Conservation (phyloP, 106 monocot species). For the Dioscorea alata region DNA sequence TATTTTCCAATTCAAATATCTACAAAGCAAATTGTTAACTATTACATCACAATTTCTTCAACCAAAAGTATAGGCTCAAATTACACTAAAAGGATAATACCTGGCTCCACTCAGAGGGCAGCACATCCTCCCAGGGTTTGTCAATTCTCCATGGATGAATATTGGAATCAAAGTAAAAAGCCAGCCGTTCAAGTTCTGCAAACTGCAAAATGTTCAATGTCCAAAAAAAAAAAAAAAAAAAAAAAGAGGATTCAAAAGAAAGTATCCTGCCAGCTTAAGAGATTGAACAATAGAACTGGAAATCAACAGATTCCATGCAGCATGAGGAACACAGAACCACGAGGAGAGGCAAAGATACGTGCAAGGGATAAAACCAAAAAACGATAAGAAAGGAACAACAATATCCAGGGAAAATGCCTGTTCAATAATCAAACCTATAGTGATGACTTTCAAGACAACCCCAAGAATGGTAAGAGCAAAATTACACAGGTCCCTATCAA, state of each 20-base stretch:
- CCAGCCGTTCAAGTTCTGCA: conserved; percentile 83
- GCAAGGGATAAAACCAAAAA: neutral
- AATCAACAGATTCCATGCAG: neutral
- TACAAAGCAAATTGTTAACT: conserved; percentile 12
- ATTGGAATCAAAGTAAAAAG: conserved; percentile 96
- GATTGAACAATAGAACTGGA: neutral
- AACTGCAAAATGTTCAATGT: conserved; percentile 52
- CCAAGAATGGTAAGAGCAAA: too few species aligned
- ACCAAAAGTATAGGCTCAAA: neutral
- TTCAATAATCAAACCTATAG: too few species aligned
- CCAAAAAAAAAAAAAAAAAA: too few species aligned
- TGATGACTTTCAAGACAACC: too few species aligned
- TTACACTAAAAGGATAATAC: conserved; percentile 23
- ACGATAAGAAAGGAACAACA: neutral
- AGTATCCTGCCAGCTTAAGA: too few species aligned
- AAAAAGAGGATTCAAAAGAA: neutral
- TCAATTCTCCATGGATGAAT: conserved; percentile 68
- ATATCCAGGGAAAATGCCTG: too few species aligned
- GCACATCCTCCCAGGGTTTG: conserved; percentile 76
- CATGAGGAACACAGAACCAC: too few species aligned
- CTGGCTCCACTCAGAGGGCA: conserved; percentile 88
- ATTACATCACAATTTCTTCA: neutral
- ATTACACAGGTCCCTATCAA: too few species aligned
- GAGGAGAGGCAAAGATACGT: too few species aligned
- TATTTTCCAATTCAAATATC: conserved; percentile 70